Percentiles rank a stretch among this genome's conserved stretches.
Evolutionary conservation across 1,284 basidiomycete genomes (phyloP).

Genomic region (Somion occarium): DNA sequence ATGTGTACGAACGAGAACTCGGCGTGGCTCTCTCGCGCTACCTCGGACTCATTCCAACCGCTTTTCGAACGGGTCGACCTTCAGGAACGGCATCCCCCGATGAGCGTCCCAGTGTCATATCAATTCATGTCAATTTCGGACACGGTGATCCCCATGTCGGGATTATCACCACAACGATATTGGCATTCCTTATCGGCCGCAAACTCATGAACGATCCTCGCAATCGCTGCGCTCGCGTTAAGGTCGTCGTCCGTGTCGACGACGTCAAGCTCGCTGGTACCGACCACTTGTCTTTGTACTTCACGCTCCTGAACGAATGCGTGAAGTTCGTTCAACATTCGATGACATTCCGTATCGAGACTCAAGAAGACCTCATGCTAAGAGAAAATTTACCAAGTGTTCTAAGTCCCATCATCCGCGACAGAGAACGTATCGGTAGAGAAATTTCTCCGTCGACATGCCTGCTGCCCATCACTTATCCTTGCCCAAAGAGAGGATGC

Average conservation of each 20-base stretch:
- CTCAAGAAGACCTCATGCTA: too few species aligned
- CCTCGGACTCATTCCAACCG: background rate
- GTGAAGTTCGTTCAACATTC: background rate
- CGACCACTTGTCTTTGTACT: background rate
- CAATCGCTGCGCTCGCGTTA: background rate
- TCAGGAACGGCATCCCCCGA: too few species aligned
- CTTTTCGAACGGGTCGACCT: too few species aligned
- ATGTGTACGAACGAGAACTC: slow-evolving; percentile 11
- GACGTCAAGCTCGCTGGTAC: background rate
- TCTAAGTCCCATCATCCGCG: background rate
- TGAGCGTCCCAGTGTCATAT: background rate
- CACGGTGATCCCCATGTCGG: background rate
- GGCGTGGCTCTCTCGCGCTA: background rate
- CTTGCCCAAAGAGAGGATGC: background rate
- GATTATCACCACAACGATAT: background rate
- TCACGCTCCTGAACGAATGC: background rate
- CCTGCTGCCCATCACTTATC: background rate
- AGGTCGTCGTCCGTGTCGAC: background rate
- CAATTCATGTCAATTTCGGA: background rate
- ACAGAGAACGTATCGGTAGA: background rate
- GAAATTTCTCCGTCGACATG: background rate
- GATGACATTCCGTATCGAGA: background rate
- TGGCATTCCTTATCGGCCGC: background rate
- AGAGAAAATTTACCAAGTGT: too few species aligned
- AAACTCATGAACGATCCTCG: background rate